Conservation (phyloP, 2,329 filamentous ascomycete genomes). For the Pezicula radicicola region DNA sequence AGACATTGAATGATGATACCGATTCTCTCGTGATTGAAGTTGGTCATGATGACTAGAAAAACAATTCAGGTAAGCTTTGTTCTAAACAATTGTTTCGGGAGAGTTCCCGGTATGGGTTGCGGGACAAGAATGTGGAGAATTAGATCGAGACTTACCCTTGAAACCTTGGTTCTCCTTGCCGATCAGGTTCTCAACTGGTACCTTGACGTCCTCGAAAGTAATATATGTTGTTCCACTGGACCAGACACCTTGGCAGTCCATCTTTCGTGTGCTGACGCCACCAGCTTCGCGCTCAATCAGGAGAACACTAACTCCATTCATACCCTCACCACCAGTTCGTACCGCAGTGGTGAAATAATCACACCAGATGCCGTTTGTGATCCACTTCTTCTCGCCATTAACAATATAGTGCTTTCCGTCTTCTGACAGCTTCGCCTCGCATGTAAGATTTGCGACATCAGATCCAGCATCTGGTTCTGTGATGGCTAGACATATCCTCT, state of each 20-base stretch:
- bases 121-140: background rate
- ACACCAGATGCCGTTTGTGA: constrained; percentile 94
- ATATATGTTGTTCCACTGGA: constrained; percentile 94
- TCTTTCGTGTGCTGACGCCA: constrained; percentile 87
- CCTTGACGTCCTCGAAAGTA: constrained; percentile 98
- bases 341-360: constrained; percentile 99
- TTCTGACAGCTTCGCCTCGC: constrained; percentile 89
- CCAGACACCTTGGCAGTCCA: constrained; percentile 99
- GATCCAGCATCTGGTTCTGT: constrained; percentile 94
- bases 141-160: constrained; percentile 52
- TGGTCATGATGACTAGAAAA: constrained; percentile 85
- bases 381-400: constrained; percentile 99
- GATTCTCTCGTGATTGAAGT: constrained; percentile 99
- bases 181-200: constrained; percentile 96
- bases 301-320: constrained; percentile 88
- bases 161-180: constrained; percentile 99
- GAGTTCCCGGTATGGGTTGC: background rate
- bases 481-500: constrained; percentile 96
- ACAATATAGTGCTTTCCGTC: constrained; percentile 99
- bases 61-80: constrained; percentile 7
- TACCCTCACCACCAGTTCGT: constrained; percentile 81
- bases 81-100: background rate
- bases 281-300: constrained; percentile 84
- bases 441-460: constrained; percentile 92
- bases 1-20: constrained; percentile 98